A percentile compares a stretch with the other conserved stretches of the same genome.
Evolutionary conservation across 805 yeast genomes (phyloP).

Genomic region (Zygotorulaspora danielsina): DNA sequence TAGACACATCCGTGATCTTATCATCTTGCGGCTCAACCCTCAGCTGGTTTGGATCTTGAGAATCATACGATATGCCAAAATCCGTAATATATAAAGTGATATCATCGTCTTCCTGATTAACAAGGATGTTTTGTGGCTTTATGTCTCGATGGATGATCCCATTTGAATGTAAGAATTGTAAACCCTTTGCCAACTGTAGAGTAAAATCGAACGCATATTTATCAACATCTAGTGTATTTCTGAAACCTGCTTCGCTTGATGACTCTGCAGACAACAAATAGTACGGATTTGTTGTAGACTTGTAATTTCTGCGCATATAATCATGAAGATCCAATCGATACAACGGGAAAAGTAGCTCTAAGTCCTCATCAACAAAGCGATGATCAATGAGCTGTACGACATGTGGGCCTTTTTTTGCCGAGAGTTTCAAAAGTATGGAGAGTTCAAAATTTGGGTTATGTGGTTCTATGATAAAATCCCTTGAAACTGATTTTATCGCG

Average conservation of each 20-base stretch:
- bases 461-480: constrained; percentile 27
- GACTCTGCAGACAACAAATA: constrained; percentile 7
- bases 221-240: constrained; percentile 22
- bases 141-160: constrained; percentile 93
- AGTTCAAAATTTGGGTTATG: constrained; percentile 30
- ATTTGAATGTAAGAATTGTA: constrained; percentile 76
- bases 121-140: constrained; percentile 90
- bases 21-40: constrained; percentile 26
- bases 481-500: constrained; percentile 24
- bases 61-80: constrained; percentile 58
- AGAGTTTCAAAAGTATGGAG: constrained; percentile 20
- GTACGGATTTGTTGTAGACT: constrained; percentile 22
- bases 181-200: constrained; percentile 66
- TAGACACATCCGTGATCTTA: constrained; percentile 51
- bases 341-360: constrained; percentile 20
- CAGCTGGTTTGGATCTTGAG: constrained; percentile 22
- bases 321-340: constrained; percentile 20
- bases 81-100: constrained; percentile 60
- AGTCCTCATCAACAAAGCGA: constrained; percentile 13
- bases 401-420: constrained; percentile 4
- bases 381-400: constrained; percentile 21
- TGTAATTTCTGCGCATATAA: constrained; percentile 20
- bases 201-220: constrained; percentile 45
- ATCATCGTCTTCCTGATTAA: constrained; percentile 24
- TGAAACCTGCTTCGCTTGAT: constrained; percentile 4